A percentile compares a stretch with the other conserved stretches of the same genome.
phyloP scores from a whole-genome alignment of 257 asterid species.

The Sherardia arvensis region DNA sequence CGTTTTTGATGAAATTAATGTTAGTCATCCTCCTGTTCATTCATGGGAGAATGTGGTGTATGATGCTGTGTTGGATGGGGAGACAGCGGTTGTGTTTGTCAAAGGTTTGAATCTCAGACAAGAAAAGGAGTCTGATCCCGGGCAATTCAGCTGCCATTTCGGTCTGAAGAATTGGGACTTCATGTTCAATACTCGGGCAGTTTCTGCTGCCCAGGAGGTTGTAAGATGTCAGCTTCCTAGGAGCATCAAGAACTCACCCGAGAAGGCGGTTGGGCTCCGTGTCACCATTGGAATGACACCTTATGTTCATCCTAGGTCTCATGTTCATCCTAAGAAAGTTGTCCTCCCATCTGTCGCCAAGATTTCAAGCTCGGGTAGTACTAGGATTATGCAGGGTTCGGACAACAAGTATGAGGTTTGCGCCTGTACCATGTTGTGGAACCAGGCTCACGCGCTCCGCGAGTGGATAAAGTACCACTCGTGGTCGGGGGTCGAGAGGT shows the following conservation, averaged over 20 bases:
- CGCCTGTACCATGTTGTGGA: conserved; percentile 96
- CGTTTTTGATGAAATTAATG: conserved; percentile 17
- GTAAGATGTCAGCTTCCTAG: conserved; percentile 69
- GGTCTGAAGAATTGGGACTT: conserved; percentile 36
- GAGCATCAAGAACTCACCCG: conserved; percentile 29
- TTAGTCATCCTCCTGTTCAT: conserved; percentile 28
- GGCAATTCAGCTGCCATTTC: conserved; percentile 69
- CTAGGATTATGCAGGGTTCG: conserved; percentile 1
- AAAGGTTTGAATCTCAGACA: conserved; percentile 88
- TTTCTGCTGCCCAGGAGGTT: conserved; percentile 88
- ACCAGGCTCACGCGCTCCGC: conserved; percentile 65
- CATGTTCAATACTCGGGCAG: conserved; percentile 46
- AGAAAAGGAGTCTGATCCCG: conserved; percentile 51
- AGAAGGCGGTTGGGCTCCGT: conserved; percentile 39
- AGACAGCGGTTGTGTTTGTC: conserved; percentile 62
- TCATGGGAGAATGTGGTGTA: conserved; percentile 69
- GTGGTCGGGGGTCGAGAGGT: conserved; percentile 87
- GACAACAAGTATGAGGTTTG: conserved; percentile 53
- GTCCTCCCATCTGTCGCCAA: conserved; percentile 79
- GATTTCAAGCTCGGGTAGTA: conserved; percentile 21
- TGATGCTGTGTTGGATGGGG: conserved; percentile 64
- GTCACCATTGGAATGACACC: conserved; percentile 51
- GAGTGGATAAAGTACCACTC: conserved; percentile 86
- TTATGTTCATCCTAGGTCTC: conserved; percentile 18
- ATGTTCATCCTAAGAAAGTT: conserved; percentile 13